Percentiles rank a stretch among this genome's conserved stretches.
Evolutionary conservation across 768 basidiomycete genomes (phyloP).

Genomic region (Rhizopogon salebrosus): DNA sequence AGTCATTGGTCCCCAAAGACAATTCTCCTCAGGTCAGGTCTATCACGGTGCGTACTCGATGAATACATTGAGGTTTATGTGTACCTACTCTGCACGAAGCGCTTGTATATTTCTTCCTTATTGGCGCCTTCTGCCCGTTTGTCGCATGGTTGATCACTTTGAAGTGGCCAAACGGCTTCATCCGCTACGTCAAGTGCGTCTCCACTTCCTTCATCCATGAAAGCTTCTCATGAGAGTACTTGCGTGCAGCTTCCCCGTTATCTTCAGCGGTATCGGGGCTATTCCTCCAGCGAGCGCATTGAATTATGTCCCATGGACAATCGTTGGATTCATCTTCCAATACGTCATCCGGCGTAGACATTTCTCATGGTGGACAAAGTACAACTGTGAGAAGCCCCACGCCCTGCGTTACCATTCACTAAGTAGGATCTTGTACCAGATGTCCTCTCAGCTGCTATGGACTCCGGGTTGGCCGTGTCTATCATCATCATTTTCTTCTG

Average conservation of each 20-base stretch:
- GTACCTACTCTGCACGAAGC: slow-evolving; percentile 5
- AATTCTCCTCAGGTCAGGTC: slow-evolving; percentile 62
- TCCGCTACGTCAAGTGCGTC: slow-evolving; percentile 61
- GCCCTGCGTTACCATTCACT: background rate
- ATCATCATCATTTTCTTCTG: slow-evolving; percentile 53
- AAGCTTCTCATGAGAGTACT: background rate
- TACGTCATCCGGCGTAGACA: slow-evolving; percentile 53
- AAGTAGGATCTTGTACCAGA: slow-evolving; percentile 23
- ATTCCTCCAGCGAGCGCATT: slow-evolving; percentile 65
- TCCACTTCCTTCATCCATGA: background rate
- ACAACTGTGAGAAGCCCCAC: slow-evolving; percentile 26
- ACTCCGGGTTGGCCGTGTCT: slow-evolving; percentile 61
- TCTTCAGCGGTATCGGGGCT: slow-evolving; percentile 51
- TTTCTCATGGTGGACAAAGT: slow-evolving; percentile 68
- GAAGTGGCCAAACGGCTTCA: slow-evolving; percentile 57
- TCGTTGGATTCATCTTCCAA: slow-evolving; percentile 64
- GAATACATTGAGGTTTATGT: background rate
- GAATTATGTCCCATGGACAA: slow-evolving; percentile 65
- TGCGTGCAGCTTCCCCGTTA: slow-evolving; percentile 34
- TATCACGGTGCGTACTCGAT: slow-evolving; percentile 37
- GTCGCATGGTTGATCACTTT: slow-evolving; percentile 47
- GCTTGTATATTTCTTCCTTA: slow-evolving; percentile 74
- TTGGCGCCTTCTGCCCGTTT: slow-evolving; percentile 61
- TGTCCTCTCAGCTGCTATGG: slow-evolving; percentile 67
- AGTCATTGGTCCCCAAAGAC: slow-evolving; percentile 70